Conservation (phyloP, 768 basidiomycete species). For the Gyrodon lividus region DNA sequence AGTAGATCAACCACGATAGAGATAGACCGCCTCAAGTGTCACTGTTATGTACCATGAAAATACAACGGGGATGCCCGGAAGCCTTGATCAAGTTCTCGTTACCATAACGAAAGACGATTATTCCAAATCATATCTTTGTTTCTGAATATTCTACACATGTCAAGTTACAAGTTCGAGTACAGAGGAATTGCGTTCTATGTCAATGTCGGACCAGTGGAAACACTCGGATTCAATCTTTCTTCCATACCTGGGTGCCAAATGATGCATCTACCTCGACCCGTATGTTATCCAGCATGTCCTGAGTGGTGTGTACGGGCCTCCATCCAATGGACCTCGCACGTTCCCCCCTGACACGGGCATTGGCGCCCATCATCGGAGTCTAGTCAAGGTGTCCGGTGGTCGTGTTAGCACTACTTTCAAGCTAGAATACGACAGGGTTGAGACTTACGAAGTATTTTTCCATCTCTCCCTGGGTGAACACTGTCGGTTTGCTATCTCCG, state of each 20-base stretch:
- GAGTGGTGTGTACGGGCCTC: constrained; percentile 32
- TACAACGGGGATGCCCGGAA: too few relatives aligned
- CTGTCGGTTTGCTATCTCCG: constrained; percentile 32
- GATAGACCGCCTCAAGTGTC: too few relatives aligned
- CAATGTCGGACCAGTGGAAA: background rate
- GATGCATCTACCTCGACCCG: constrained; percentile 37
- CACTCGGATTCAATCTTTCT: background rate
- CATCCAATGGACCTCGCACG: constrained; percentile 21
- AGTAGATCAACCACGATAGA: too few relatives aligned
- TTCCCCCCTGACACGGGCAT: constrained; percentile 21
- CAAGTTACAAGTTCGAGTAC: background rate
- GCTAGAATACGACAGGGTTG: too few relatives aligned
- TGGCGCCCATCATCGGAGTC: constrained; percentile 16
- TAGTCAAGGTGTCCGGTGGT: constrained; percentile 1
- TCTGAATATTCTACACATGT: too few relatives aligned
- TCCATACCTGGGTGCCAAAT: background rate
- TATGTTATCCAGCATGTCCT: constrained; percentile 44
- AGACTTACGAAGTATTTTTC: constrained; percentile 17
- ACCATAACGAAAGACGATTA: too few relatives aligned
- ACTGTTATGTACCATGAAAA: too few relatives aligned
- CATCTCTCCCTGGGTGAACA: constrained; percentile 36
- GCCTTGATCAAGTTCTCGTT: too few relatives aligned
- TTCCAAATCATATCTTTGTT: too few relatives aligned
- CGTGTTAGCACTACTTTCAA: background rate
- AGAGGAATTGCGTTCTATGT: background rate